Evolutionary conservation across 805 yeast species (phyloP).

Genomic region (Sungouiella thailandica): DNA sequence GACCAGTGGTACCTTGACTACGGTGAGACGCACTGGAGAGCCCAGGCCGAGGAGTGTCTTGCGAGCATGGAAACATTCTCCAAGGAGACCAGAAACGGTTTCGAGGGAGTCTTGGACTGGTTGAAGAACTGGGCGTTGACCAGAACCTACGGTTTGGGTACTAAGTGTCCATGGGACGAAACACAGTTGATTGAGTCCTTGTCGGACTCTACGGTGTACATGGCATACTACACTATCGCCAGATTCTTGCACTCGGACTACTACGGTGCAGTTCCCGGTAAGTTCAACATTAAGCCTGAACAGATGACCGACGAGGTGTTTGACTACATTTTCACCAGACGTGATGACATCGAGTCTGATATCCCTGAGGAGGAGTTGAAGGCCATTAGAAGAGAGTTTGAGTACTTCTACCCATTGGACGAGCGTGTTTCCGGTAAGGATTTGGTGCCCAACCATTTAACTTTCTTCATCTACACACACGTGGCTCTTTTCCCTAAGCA

Average conservation of each 20-base stretch:
- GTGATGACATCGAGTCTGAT: conserved; percentile 50
- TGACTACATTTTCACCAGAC: conserved; percentile 80
- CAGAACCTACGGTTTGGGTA: conserved; percentile 93
- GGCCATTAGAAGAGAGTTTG: conserved; percentile 86
- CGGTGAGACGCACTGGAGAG: conserved; percentile 91
- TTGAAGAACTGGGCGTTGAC: conserved; percentile 97
- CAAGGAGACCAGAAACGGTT: conserved; percentile 82
- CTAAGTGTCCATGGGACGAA: conserved; percentile 95
- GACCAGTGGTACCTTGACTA: conserved; percentile 98
- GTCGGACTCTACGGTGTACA: conserved; percentile 93
- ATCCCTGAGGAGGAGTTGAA: conserved; percentile 66
- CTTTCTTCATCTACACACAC: conserved; percentile 90
- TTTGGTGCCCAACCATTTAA: conserved; percentile 93
- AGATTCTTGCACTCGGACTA: conserved; percentile 83
- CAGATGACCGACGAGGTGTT: conserved; percentile 91
- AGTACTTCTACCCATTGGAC: conserved; percentile 94
- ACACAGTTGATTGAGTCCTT: conserved; percentile 89
- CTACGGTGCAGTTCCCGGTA: conserved; percentile 74
- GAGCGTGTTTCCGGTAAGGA: conserved; percentile 92
- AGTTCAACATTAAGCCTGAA: conserved; percentile 68
- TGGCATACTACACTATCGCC: conserved; percentile 87
- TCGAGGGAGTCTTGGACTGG: conserved; percentile 94
- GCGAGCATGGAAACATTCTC: conserved; percentile 71
- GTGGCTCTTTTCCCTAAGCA: conserved; percentile 88
- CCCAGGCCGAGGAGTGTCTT: conserved; percentile 74